Evolutionary conservation across 495 filamentous ascomycete genomes (phyloP).

Genomic region (Xylaria bambusicola): DNA sequence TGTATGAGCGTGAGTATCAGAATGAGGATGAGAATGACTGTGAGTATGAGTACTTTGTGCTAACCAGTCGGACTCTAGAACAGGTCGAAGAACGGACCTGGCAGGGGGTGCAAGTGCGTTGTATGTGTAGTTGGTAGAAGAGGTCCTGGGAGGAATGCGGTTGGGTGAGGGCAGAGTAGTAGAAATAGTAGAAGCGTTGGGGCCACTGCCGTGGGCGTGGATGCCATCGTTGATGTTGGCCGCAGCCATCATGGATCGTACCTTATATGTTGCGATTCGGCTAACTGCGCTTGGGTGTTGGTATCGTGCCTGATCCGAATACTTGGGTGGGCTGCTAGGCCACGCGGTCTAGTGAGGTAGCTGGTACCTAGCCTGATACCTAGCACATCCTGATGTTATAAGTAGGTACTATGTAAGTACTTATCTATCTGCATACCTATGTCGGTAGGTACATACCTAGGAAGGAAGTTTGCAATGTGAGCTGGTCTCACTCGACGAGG

Average conservation of each 20-base stretch:
- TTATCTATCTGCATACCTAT: too few relatives aligned
- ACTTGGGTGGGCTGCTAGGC: too few relatives aligned
- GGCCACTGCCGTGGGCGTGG: constrained; percentile 21
- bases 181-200: constrained; percentile 22
- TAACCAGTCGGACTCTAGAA: constrained; percentile 62
- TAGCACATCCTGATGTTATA: too few relatives aligned
- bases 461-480: too few relatives aligned
- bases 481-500: too few relatives aligned
- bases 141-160: constrained; percentile 72
- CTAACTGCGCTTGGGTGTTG: neutral
- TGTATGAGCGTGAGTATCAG: constrained; percentile 22
- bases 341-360: too few relatives aligned
- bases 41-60: constrained; percentile 33
- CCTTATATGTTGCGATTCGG: constrained; percentile 4
- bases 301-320: too few relatives aligned
- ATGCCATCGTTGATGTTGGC: constrained; percentile 2
- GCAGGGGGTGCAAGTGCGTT: constrained; percentile 34
- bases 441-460: too few relatives aligned
- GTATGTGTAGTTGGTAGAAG: constrained; percentile 54
- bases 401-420: too few relatives aligned
- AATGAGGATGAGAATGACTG: neutral
- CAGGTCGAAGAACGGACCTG: constrained; percentile 54
- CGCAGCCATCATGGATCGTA: too few relatives aligned
- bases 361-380: too few relatives aligned
- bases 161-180: constrained; percentile 59